A percentile compares a stretch with the other conserved stretches of the same genome.
These are phyloP conservation scores for Clonostachys rosea DNA, from an alignment of 2,329 filamentous ascomycete species.

Conservation along the genomic window DNA sequence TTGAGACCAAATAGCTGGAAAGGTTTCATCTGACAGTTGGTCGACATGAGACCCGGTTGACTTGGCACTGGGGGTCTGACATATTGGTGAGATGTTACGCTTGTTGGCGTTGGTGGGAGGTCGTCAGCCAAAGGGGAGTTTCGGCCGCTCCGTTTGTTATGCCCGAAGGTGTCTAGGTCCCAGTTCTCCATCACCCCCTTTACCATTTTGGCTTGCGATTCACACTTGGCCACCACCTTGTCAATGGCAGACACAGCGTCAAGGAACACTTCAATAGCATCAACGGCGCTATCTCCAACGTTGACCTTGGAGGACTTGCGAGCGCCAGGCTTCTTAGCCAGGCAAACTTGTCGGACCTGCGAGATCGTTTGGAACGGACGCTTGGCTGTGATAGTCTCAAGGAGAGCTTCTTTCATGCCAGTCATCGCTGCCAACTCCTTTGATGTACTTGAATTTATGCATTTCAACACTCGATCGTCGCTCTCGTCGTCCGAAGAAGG, in stretches of 20 bases:
- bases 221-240: slow-evolving; percentile 72
- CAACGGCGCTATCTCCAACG: slow-evolving; percentile 48
- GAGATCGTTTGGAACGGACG: slow-evolving; percentile 69
- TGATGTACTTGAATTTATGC: slow-evolving; percentile 75
- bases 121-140: slow-evolving; percentile 21
- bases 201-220: slow-evolving; percentile 59
- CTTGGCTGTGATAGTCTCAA: slow-evolving; percentile 64
- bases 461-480: slow-evolving; percentile 58
- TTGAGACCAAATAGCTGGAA: slow-evolving; percentile 95
- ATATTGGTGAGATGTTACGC: slow-evolving; percentile 22
- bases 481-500: slow-evolving; percentile 20
- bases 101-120: slow-evolving; percentile 35
- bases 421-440: slow-evolving; percentile 80
- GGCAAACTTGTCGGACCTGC: slow-evolving; percentile 61
- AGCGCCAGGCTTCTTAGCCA: slow-evolving; percentile 40
- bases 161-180: slow-evolving; percentile 43
- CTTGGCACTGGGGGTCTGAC: slow-evolving; percentile 38
- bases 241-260: slow-evolving; percentile 80
- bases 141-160: slow-evolving; percentile 22
- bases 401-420: slow-evolving; percentile 64
- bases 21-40: slow-evolving; percentile 76
- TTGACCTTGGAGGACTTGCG: slow-evolving; percentile 38
- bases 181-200: slow-evolving; percentile 39
- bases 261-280: slow-evolving; percentile 64
- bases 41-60: slow-evolving; percentile 75